Conservation (phyloP, 2,329 filamentous ascomycete genomes). For the Arthroderma uncinatum region DNA sequence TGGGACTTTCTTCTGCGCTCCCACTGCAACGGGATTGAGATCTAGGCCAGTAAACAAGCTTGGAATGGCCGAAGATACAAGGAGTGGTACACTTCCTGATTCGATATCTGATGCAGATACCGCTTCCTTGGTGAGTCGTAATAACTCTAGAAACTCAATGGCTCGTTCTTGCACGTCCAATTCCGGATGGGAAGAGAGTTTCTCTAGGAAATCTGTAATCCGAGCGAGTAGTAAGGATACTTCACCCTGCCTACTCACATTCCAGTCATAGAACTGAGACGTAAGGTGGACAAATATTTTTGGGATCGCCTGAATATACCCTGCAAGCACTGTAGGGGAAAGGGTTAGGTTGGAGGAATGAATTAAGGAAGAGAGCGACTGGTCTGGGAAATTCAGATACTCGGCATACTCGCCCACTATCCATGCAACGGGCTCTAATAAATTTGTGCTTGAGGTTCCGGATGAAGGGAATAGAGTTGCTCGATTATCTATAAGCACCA, state of each 20-base stretch:
- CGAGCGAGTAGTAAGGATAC: conserved; percentile 68
- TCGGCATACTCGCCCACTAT: conserved; percentile 77
- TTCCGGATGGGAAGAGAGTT: conserved; percentile 66
- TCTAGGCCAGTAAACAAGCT: conserved; percentile 77
- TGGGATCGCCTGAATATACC: conserved; percentile 70
- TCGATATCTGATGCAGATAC: conserved; percentile 24
- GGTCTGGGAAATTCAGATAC: conserved; percentile 58
- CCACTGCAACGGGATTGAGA: conserved; percentile 75
- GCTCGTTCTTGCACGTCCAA: conserved; percentile 91
- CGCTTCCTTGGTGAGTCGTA: conserved; percentile 78
- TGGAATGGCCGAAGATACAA: conserved; percentile 84
- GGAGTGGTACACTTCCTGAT: conserved; percentile 55
- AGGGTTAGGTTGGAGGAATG: conserved; percentile 51
- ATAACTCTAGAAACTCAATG: conserved; percentile 81
- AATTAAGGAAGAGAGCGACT: conserved; percentile 61
- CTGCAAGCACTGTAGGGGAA: conserved; percentile 57
- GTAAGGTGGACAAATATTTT: conserved; percentile 72
- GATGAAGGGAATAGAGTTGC: conserved; percentile 46
- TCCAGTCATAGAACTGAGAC: conserved; percentile 59
- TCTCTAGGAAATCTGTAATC: conserved; percentile 70
- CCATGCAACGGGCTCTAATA: conserved; percentile 69
- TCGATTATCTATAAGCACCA: conserved; percentile 51
- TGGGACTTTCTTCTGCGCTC: conserved; percentile 78
- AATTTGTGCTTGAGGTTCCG: conserved; percentile 45
- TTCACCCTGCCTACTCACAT: conserved; percentile 58